Base-by-base conservation (phyloP, 345 rosid genomes). In the Gossypium sturtianum region DNA sequence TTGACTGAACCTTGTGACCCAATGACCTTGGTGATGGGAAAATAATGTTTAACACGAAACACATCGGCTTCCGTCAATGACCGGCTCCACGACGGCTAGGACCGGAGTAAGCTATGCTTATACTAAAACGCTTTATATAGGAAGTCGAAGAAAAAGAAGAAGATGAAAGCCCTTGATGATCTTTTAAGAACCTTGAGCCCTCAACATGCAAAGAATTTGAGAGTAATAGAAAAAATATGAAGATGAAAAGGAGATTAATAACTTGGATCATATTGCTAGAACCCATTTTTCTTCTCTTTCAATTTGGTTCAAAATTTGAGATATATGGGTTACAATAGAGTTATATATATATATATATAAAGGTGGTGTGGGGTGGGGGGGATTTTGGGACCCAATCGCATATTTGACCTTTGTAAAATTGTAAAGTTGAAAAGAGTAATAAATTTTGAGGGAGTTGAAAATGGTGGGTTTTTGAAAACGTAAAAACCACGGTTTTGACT, bases 41-140 rank as follows among this genome's bases (percentile, higher is more conserved):
- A 44, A 66, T 34, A 19, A 20, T 66, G 54, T 47, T 45, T 2
- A 66, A 7, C 3, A 49, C 15, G 60, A 8, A 16, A 25, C 41
- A 16, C 34, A 9, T 4, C 7, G 60, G 57, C 45, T 2, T 2
- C 25, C 7, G 1, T 70, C 73, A 70, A 52, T 70, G 73, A 47
- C 73, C 73, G 9, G 5, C 2, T 27, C 73, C 73, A 2, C 73
- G 47, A 10, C 17, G 60, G 60, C 73, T 70, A 7, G 73, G 73
- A 29, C 73, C 73, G 1, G 73, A 70, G 53, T 70, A 70, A 70
- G 73, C 73, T 29, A 59, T 70, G 16, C 47, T 51, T 29, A 52
- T 29, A 29, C 4, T 17, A 29, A 70, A 70, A 5, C 47, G 60
- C 45, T 27, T 29, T 2, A 20, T 11, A 43, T 3, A 25, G 0